These are phyloP conservation scores for Cryptomeria japonica DNA, from an alignment of 75 land plant genomes.

Conservation along the genomic window DNA sequence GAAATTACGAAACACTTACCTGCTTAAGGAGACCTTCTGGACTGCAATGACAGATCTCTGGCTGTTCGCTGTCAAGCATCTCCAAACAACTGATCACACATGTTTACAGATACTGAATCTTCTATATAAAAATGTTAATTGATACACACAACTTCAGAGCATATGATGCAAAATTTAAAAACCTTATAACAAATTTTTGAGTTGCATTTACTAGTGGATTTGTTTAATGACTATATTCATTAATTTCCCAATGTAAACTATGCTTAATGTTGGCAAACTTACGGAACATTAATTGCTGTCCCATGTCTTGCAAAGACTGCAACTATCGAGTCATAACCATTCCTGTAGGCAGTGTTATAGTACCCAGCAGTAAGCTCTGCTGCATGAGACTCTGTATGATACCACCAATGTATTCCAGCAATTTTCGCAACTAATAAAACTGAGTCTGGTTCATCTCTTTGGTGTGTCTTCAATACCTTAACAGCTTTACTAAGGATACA, in stretches of 20 bases:
- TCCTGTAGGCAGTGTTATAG: conserved; percentile 42
- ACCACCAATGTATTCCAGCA: conserved; percentile 53
- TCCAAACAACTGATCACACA: conserved; percentile 35
- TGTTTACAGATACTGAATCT: conserved; percentile 10
- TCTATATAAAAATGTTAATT: neutral
- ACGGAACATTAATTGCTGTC: conserved; percentile 42
- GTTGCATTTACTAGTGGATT: neutral
- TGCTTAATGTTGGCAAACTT: conserved; percentile 5
- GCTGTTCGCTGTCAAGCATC: conserved; percentile 44
- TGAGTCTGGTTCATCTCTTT: conserved; percentile 4
- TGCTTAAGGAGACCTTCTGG: conserved; percentile 42
- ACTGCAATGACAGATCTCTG: conserved; percentile 28
- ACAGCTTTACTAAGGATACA: conserved; percentile 27
- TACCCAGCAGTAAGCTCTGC: conserved; percentile 62
- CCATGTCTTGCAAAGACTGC: conserved; percentile 49
- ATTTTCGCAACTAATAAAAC: conserved; percentile 39
- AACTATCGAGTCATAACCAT: conserved; percentile 47
- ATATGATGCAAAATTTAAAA: neutral
- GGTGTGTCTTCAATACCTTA: conserved; percentile 22
- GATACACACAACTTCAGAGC: neutral
- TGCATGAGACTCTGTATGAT: conserved; percentile 42
- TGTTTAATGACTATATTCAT: neutral
- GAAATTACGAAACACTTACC: conserved; percentile 15
- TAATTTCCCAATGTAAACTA: neutral
- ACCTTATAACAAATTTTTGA: neutral